Base-by-base conservation (phyloP, 768 basidiomycete species). In the Punctularia strigosozonata region DNA sequence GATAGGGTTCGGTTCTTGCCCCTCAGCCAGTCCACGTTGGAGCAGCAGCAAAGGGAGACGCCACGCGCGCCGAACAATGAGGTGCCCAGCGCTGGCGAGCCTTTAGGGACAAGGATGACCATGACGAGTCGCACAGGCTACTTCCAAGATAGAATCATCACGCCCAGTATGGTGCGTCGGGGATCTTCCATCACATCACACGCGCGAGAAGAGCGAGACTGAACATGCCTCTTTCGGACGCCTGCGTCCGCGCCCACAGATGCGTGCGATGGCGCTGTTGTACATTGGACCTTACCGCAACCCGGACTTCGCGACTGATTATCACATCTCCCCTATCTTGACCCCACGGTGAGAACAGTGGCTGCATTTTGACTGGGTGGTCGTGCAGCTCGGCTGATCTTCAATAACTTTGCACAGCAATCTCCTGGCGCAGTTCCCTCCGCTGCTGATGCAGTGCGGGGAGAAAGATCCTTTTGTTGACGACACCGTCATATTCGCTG, bases 201-300 rank as follows among this genome's bases (percentile, higher is more conserved):
- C 21, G 28, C 42, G 33, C 19, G 10, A 8, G 10, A 28, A 28
- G 18, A 10, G 8, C 33, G 4, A 13, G 39, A 25, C 30, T 42
- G 25, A 26, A 24, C 26, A 22, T 19, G 43, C 17, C 33, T 37
- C 28, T 38, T 37, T 19, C 25, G 26, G 33, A 31, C 32, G 31
- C 28, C 17, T 37, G 41, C n/a, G n/a, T n/a, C n/a, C n/a, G n/a
- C n/a, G n/a, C n/a, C n/a, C n/a, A n/a, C 50, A 98, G 94, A 97
- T 97, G 89, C 86, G 95, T 25, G 92, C 94, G 0, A 99, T 99
- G 95, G 94, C 94, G 3, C 92, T 95, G 53, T 63, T 94, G 46
- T 95, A 95, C 61, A 83, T 99, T 43, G 94, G 94, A 1, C 94
- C 95, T 1, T 76, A 86, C 51, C 81, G 80, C 37, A 84, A 89